phyloP scores from a whole-genome alignment of 345 rosid species.

The Pugionium cornutum region DNA sequence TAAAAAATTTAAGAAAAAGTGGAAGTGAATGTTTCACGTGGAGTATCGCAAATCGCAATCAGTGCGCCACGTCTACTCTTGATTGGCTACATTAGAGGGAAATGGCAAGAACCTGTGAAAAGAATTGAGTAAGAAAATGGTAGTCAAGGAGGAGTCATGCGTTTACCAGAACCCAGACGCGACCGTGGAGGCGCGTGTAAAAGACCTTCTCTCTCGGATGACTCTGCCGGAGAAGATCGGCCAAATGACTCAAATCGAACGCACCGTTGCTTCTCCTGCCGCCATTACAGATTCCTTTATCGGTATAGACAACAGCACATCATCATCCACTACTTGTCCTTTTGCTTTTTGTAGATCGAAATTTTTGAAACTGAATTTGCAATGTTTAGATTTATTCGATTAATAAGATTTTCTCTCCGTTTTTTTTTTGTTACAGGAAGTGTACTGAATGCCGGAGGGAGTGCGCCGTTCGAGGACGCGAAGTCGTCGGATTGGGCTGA shows the following conservation, averaged over 20 bases:
- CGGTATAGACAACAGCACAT: conserved; percentile 19
- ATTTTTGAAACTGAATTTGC: not conserved
- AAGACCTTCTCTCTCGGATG: conserved; percentile 81
- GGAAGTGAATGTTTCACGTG: not conserved
- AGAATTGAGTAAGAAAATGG: conserved; percentile 13
- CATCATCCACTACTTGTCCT: not conserved
- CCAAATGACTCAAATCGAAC: conserved; percentile 59
- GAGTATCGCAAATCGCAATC: not conserved
- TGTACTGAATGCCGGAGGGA: conserved; percentile 73
- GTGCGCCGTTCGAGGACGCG: conserved; percentile 64
- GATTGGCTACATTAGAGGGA: not conserved
- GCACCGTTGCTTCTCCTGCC: conserved; percentile 24
- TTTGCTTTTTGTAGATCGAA: not conserved
- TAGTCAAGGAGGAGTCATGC: conserved; percentile 12
- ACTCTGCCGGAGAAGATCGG: conserved; percentile 72
- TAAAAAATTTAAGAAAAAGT: too few relatives aligned
- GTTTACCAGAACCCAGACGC: conserved; percentile 47
- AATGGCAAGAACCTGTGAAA: too few relatives aligned
- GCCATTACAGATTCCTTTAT: conserved; percentile 29
- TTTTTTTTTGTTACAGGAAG: conserved; percentile 55
- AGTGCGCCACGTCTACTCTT: conserved; percentile 7
- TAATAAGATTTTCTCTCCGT: too few relatives aligned
- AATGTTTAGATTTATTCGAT: not conserved
- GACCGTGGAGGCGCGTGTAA: conserved; percentile 64
- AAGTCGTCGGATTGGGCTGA: conserved; percentile 74